These are phyloP conservation scores for Pestalotiopsis sp. DNA, from an alignment of 2,329 filamentous ascomycete species.

Conservation along the genomic window DNA sequence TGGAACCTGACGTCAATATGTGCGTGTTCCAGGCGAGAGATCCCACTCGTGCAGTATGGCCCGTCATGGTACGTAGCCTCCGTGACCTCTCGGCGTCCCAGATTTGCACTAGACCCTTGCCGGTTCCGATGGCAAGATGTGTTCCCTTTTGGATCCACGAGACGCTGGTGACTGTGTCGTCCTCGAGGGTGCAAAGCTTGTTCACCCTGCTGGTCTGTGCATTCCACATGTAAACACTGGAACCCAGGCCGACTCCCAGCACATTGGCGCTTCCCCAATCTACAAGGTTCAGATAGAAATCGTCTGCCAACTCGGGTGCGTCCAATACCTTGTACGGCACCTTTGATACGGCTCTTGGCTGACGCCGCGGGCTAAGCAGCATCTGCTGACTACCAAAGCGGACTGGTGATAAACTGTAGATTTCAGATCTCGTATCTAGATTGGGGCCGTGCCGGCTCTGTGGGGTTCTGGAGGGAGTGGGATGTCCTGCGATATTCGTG, in stretches of 20 bases:
- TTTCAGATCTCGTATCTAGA: constrained; percentile 84
- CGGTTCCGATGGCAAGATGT: constrained; percentile 92
- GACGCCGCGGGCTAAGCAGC: constrained; percentile 85
- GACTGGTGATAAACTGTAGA: constrained; percentile 95
- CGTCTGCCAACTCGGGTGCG: constrained; percentile 92
- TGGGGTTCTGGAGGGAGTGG: constrained; percentile 86
- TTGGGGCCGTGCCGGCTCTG: constrained; percentile 87
- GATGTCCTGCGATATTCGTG: constrained; percentile 74
- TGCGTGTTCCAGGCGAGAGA: constrained; percentile 98
- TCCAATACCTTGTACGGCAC: constrained; percentile 98
- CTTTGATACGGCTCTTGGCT: constrained; percentile 88
- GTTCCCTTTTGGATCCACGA: constrained; percentile 98
- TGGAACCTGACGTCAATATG: constrained; percentile 91
- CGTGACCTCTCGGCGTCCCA: constrained; percentile 92
- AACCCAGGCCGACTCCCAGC: constrained; percentile 87
- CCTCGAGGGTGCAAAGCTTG: constrained; percentile 88
- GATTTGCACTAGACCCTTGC: constrained; percentile 93
- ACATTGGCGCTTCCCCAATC: constrained; percentile 98
- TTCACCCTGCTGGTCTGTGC: constrained; percentile 88
- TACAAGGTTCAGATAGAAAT: constrained; percentile 96
- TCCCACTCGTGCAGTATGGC: constrained; percentile 90
- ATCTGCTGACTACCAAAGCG: constrained; percentile 92
- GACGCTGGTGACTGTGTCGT: constrained; percentile 94
- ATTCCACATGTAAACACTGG: constrained; percentile 98
- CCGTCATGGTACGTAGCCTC: constrained; percentile 91